phyloP scores from a whole-genome alignment of 345 rosid genomes.

The Isatis tinctoria region DNA sequence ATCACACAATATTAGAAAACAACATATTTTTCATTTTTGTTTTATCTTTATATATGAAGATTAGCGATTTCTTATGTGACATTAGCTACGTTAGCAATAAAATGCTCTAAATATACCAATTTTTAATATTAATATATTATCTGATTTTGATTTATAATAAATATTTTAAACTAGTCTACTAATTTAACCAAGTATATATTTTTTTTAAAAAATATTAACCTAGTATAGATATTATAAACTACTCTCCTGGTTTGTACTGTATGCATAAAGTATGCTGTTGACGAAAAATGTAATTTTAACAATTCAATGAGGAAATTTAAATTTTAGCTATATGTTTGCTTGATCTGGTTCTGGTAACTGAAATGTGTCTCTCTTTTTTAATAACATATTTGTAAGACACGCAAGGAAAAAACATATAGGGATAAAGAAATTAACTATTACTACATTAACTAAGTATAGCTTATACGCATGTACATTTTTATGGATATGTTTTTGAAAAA shows the following conservation, averaged over 20 bases:
- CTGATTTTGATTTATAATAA: background rate
- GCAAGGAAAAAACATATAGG: too few species aligned
- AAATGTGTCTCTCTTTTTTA: background rate
- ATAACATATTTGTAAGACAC: too few species aligned
- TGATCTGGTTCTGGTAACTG: background rate
- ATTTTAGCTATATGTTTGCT: background rate
- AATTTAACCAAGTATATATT: too few species aligned
- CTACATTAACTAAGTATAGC: too few species aligned
- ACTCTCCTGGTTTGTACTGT: background rate
- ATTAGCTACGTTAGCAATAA: background rate
- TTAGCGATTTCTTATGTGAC: background rate
- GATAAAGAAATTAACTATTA: too few species aligned
- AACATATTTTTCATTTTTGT: background rate
- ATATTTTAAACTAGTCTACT: background rate
- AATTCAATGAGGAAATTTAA: background rate
- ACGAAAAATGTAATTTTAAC: background rate
- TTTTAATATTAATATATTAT: too few species aligned
- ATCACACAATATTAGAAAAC: background rate
- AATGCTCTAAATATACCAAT: background rate
- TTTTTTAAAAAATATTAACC: too few species aligned
- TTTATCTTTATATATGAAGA: background rate
- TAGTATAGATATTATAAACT: background rate
- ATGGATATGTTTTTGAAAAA: background rate
- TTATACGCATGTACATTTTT: constrained; percentile 5
- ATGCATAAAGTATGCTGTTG: background rate